These are phyloP conservation scores for Aspergillus sp. DNA, from an alignment of 2,329 filamentous ascomycete species.

Conservation along the genomic window DNA sequence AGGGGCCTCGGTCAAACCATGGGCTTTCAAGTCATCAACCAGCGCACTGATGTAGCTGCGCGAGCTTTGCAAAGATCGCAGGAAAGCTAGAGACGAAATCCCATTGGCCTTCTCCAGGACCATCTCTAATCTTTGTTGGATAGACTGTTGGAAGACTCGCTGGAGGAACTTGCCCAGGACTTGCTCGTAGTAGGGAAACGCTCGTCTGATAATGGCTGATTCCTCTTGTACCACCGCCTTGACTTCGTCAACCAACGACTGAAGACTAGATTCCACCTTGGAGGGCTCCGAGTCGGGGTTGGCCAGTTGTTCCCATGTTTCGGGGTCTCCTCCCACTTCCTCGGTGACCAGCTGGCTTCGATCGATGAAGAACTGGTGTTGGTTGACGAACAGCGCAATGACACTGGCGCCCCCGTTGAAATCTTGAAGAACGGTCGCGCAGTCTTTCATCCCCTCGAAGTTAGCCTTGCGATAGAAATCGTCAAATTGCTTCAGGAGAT, in stretches of 20 bases:
- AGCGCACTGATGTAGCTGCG: conserved; percentile 82
- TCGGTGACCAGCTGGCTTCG: conserved; percentile 86
- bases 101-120: conserved; percentile 92
- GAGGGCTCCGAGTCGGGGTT: conserved; percentile 92
- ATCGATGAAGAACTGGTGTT: conserved; percentile 99
- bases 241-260: conserved; percentile 90
- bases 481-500: conserved; percentile 93
- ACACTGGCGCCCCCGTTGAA: conserved; percentile 96
- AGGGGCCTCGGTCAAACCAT: conserved; percentile 92
- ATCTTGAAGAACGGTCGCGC: conserved; percentile 86
- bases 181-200: conserved; percentile 94
- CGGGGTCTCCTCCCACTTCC: conserved; percentile 61
- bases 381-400: conserved; percentile 94
- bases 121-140: conserved; percentile 93
- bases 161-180: conserved; percentile 92
- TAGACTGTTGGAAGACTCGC: conserved; percentile 94
- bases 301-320: conserved; percentile 86
- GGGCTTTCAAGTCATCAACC: conserved; percentile 88
- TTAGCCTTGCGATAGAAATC: conserved; percentile 93
- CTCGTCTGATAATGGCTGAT: conserved; percentile 91
- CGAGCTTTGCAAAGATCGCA: conserved; percentile 86
- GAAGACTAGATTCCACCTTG: conserved; percentile 84
- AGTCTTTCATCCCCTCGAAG: conserved; percentile 97
- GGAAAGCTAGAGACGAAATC: conserved; percentile 85
- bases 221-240: conserved; percentile 95